Conservation (phyloP, 129 eudicot genomes). For the Pseudognaphalium luteoalbum region DNA sequence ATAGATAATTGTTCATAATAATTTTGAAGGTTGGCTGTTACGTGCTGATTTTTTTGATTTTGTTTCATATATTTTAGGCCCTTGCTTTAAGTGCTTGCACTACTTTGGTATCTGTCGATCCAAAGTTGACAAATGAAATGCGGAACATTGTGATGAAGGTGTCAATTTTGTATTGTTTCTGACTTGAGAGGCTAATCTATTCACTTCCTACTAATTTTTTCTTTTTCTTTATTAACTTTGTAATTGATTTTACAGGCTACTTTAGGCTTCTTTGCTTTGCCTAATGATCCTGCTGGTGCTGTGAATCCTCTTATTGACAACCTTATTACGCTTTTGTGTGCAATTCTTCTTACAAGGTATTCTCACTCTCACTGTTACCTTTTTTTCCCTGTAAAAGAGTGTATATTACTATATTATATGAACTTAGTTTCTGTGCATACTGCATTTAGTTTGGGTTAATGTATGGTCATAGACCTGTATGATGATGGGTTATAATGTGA, state of each 20-base stretch:
- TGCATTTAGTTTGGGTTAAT: neutral
- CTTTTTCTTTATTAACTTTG: neutral
- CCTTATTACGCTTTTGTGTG: constrained; percentile 81
- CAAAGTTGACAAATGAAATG: constrained; percentile 85
- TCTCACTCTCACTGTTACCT: neutral
- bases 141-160: constrained; percentile 94
- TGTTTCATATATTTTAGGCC: constrained; percentile 46
- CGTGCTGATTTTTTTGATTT: neutral
- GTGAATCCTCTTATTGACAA: constrained; percentile 77
- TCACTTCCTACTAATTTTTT: neutral
- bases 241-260: constrained; percentile 65
- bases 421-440: constrained; percentile 4
- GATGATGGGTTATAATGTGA: neutral
- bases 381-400: neutral
- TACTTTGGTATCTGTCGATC: constrained; percentile 97
- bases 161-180: constrained; percentile 10
- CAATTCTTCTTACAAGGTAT: constrained; percentile 94
- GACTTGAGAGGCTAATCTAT: constrained; percentile 11
- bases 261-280: constrained; percentile 88
- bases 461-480: neutral
- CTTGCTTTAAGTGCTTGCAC: constrained; percentile 99
- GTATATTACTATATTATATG: constrained; percentile 1
- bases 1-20: constrained; percentile 5
- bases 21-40: neutral
- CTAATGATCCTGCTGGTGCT: constrained; percentile 85